Conservation (phyloP, 2,329 filamentous ascomycete species). For the Cladosporium phlei region DNA sequence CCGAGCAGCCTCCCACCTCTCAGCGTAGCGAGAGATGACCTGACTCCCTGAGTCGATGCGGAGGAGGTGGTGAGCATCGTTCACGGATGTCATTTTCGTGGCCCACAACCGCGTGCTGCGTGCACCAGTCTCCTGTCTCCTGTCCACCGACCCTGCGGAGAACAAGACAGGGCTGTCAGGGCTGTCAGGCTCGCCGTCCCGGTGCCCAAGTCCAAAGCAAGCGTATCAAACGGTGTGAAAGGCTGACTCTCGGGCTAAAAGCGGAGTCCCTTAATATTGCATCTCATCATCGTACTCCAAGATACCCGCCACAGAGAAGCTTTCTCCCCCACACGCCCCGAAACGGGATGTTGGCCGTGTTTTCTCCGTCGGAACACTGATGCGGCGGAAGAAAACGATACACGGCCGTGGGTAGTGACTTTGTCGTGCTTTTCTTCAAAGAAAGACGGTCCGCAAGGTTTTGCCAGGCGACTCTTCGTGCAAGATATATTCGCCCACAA, state of each 20-base stretch:
- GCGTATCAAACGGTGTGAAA: no score
- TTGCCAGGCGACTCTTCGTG: background rate
- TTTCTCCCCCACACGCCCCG: background rate
- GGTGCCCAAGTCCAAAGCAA: no score
- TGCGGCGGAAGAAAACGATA: slow-evolving; percentile 3
- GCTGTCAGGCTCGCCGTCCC: no score
- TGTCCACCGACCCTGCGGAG: no score
- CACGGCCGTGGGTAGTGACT: background rate
- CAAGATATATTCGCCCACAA: slow-evolving; percentile 4
- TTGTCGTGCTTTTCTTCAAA: slow-evolving; percentile 10
- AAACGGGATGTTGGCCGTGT: background rate
- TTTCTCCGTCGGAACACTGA: slow-evolving; percentile 3
- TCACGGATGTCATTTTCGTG: background rate
- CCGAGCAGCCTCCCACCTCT: slow-evolving; percentile 4
- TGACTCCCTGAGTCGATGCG: background rate
- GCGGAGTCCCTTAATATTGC: no score
- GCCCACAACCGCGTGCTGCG: background rate
- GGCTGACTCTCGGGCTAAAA: slow-evolving; percentile 2
- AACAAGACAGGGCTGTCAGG: no score
- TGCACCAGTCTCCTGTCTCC: no score
- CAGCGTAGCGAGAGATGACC: background rate
- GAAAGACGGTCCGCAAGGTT: background rate
- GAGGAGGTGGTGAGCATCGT: no score
- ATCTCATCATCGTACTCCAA: background rate
- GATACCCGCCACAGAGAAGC: no score